Evolutionary conservation across 495 filamentous ascomycete genomes (phyloP), one percentile per base, ranked within the genome.

Genomic region (Xylaria cubensis): DNA sequence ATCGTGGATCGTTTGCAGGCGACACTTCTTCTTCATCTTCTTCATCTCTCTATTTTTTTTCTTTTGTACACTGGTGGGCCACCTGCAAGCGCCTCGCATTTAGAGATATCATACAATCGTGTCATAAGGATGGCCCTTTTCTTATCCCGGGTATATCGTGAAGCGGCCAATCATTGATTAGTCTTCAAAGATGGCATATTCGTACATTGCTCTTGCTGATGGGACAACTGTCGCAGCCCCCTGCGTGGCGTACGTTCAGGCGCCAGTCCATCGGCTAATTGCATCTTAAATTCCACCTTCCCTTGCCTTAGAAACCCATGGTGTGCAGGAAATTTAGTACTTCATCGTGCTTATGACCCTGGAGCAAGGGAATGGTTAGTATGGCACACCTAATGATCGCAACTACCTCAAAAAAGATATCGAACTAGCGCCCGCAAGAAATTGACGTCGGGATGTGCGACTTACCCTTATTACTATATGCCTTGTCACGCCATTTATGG

Each of bases 391-490:
- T 9, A 21, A 21, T 34, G 5, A 21, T 44, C n/a, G 41, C 21
- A 46, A 32, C 36, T 0, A 34, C 17, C 48, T 51, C 24, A 68
- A 17, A 29, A 13, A 9, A 19, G 34, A 36, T 34, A 55, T 42
- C 12, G 26, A 19, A 51, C 36, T 0, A 13, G 36, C 21, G n/a
- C 21, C 17, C 19, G 9, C 36, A n/a, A 19, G 44, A 10, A 19
- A 8, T 41, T 9, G 3, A 56, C 3, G 19, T 21, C 17, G 21
- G 0, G 21, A 36, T 10, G 5, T 41, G 51, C 3, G 21, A 73
- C 82, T 73, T 78, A 89, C 89, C 82, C 86, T 89, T 73, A 91
- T 84, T 51, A 87, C 80, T 32, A 91, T 85, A 72, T 91, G 88
- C 21, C 82, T 83, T n/a, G 83, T 91, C 0, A 85, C 72, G 59